Evolutionary conservation across 306 rosid species (phyloP).

Genomic region (Acacia melanoxylon): DNA sequence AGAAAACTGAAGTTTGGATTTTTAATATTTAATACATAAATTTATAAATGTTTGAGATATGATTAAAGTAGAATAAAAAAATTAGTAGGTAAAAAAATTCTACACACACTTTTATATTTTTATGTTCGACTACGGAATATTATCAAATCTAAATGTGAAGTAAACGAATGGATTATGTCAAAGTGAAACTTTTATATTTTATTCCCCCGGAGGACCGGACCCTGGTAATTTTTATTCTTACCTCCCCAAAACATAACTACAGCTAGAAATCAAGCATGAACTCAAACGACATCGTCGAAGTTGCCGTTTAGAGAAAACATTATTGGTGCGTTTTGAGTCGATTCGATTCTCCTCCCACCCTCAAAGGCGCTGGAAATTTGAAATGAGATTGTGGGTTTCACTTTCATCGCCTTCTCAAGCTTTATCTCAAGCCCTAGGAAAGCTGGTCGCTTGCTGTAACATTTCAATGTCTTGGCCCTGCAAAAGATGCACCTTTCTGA

Average conservation of each 20-base stretch:
- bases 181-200: too few relatives aligned
- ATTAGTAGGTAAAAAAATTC: background rate
- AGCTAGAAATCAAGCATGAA: background rate
- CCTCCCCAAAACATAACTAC: background rate
- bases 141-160: too few relatives aligned
- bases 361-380: conserved; percentile 21
- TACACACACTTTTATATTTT: too few relatives aligned
- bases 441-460: background rate
- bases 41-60: background rate
- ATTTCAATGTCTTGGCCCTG: conserved; percentile 75
- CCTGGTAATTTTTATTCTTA: too few relatives aligned
- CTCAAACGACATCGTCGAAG: background rate
- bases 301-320: background rate
- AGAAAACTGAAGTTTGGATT: background rate
- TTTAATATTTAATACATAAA: background rate
- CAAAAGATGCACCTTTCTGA: conserved; percentile 75
- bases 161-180: too few relatives aligned
- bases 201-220: too few relatives aligned
- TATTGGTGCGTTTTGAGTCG: background rate
- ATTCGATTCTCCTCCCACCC: background rate
- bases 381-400: conserved; percentile 7
- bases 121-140: background rate
- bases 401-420: background rate
- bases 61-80: too few relatives aligned
- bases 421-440: conserved; percentile 40